These are phyloP conservation scores for Colletotrichum orbiculare DNA, from an alignment of 2,329 filamentous ascomycete species.

Conservation along the genomic window DNA sequence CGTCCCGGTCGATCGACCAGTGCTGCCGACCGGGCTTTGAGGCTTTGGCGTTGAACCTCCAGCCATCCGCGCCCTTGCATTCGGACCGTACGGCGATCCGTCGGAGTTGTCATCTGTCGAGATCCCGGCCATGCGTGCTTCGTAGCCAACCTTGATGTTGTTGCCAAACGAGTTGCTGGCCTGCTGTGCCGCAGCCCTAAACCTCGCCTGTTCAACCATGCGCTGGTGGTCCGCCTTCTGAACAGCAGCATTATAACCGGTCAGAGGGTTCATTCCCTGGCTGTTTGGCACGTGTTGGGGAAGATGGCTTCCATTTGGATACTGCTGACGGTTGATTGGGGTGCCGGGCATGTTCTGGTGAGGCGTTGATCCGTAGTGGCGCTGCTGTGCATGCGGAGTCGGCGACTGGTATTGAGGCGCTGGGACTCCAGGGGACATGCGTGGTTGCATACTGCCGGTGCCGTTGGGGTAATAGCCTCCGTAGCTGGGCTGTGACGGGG, in stretches of 20 bases:
- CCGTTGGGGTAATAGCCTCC: conserved; percentile 58
- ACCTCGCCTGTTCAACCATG: conserved; percentile 60
- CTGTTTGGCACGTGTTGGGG: conserved; percentile 43
- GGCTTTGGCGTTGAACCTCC: conserved; percentile 47
- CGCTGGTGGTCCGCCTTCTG: conserved; percentile 42
- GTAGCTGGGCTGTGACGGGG: conserved; percentile 51
- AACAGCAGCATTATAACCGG: conserved; percentile 28
- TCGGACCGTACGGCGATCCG: conserved; percentile 46
- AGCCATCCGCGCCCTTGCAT: conserved; percentile 51
- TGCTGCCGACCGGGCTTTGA: conserved; percentile 42
- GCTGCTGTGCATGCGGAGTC: conserved; percentile 34
- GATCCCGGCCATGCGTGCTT: conserved; percentile 51
- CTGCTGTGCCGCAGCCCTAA: conserved; percentile 58
- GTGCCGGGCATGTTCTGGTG: conserved; percentile 43
- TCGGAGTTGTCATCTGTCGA: conserved; percentile 49
- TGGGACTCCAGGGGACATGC: conserved; percentile 58
- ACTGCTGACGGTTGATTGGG: conserved; percentile 40
- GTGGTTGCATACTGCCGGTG: conserved; percentile 49
- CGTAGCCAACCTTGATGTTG: conserved; percentile 60
- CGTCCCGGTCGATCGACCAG: conserved; percentile 45
- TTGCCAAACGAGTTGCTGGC: conserved; percentile 53
- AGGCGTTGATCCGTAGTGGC: conserved; percentile 41
- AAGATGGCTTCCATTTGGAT: conserved; percentile 47
- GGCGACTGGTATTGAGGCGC: conserved; percentile 52
- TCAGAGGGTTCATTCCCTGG: conserved; percentile 41